Base-by-base conservation (phyloP, 1,139 yeast genomes). In the Taphrina betulina region DNA sequence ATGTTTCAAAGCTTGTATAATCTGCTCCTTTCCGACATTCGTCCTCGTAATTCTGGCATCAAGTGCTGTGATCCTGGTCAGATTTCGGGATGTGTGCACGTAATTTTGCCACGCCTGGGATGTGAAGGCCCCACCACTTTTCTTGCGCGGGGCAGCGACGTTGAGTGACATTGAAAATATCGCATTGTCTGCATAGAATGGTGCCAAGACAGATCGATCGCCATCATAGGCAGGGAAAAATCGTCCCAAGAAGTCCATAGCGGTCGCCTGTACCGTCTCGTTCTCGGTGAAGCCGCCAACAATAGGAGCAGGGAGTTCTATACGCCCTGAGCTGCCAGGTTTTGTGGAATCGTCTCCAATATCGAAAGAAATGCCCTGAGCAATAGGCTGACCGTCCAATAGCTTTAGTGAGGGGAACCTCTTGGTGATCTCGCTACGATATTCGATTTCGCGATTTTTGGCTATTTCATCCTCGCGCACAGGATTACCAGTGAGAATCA, bases 401-500 rank as follows among this genome's bases (percentile, higher is more conserved):
- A 90, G 78, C 3, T 85, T 76, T 57, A 92, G 75, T 58, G 86
- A 75, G 8, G 97, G 96, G 71, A 92, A 92, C 37, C 78, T 67
- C 60, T 76, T 78, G 71, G 87, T 73, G 56, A 92, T 73, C 58
- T 87, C 95, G 5, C 75, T 66, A 62, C 81, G 81, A 63, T 83
- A 79, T 35, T 71, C 69, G 12, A 77, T 75, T 36, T 76, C 73
- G 38, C 71, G 70, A 23, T 78, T 71, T 42, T 57, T 57, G 26
- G 55, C 56, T 8, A 57, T 33, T 35, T 57, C 59, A 7, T 46
- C 54, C 35, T 50, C 57, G 3, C 50, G 53, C 22, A 90, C 69
- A n/a, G 96, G 95, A 69, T 92, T 92, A 33, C 88, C 89, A 3
- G 75, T 69, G 60, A 90, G 69, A 26, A 90, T 77, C 46, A 94